Evolutionary conservation across 2,329 filamentous ascomycete species (phyloP).

Genomic region (Hortaea sp.): DNA sequence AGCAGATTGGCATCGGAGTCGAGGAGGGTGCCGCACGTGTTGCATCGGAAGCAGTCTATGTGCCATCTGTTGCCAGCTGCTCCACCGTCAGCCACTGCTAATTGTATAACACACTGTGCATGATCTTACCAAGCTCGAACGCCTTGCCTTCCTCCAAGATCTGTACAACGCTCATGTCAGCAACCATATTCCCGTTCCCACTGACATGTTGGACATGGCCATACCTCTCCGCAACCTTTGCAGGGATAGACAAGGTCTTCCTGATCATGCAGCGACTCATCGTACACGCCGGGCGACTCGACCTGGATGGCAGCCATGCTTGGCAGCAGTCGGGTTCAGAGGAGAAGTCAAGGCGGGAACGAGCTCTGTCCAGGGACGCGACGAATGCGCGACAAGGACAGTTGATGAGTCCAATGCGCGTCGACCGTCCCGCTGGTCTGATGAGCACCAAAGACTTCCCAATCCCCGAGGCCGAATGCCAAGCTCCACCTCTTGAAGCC

Average conservation of each 20-base stretch:
- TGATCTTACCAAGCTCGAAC: conserved; percentile 76
- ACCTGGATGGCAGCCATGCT: conserved; percentile 24
- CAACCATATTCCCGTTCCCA: background rate
- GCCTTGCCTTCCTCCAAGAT: conserved; percentile 98
- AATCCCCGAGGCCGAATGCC: no score
- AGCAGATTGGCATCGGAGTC: conserved; percentile 97
- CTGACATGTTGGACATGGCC: background rate
- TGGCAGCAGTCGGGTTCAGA: background rate
- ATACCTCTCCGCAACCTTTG: conserved; percentile 86
- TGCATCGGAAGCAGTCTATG: conserved; percentile 7
- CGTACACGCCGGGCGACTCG: conserved; percentile 42
- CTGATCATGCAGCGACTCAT: conserved; percentile 58
- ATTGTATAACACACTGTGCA: background rate
- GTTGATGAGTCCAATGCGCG: no score
- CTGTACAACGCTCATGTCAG: conserved; percentile 36
- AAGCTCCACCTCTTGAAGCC: no score
- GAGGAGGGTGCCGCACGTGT: conserved; percentile 60
- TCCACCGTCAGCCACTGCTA: conserved; percentile 2
- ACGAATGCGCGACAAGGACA: background rate
- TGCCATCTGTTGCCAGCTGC: conserved; percentile 18
- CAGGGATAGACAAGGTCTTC: conserved; percentile 77
- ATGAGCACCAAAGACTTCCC: no score
- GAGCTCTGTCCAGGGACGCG: background rate
- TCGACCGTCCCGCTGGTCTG: no score
- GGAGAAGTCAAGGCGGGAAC: background rate